Base-by-base conservation (phyloP, 768 basidiomycete genomes). In the Punctularia strigosozonata region DNA sequence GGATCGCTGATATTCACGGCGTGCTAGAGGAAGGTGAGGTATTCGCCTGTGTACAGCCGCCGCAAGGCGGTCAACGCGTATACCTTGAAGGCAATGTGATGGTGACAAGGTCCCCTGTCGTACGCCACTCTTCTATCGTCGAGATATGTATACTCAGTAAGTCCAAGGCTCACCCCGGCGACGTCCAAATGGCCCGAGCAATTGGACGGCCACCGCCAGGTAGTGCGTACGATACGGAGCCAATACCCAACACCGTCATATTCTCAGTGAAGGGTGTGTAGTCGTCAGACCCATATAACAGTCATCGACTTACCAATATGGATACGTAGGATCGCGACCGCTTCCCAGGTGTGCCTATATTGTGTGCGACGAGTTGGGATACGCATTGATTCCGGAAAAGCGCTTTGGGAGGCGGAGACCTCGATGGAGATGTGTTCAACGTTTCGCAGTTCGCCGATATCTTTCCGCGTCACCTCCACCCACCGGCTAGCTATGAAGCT, bases 391-490 rank as follows among this genome's bases (percentile, higher is more conserved):
- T n/a, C n/a, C n/a, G n/a, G n/a, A n/a, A n/a, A n/a, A n/a, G n/a
- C n/a, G n/a, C n/a, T 41, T 62, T 80, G 0, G 78, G 79, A 3
- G 80, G 80, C 1, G 80, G 80, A 0, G 81, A 83, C 49, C 58
- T 81, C 7, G 80, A 84, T 50, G 80, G 79, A 18, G 77, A 80
- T 41, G 53, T 61, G 7, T 79, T 74, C 42, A 75, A 74, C 40
- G 44, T 77, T 0, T 63, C 43, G 12, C 19, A 43, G n/a, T 43
- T 53, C 22, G 10, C 23, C 12, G 39, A 44, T 1, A 48, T 65
- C 3, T 47, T 50, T 19, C 59, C 64, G 0, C 22, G n/a, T 14
- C 30, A 36, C 2, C 52, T 47, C 2, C 46, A 49, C 22, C 2
- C 21, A 4, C 69, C 80, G 2, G 75, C 71, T 2, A 50, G 48